These are phyloP conservation scores for Tilletia walkeri DNA, from an alignment of 1,284 basidiomycete species.

Conservation along the genomic window DNA sequence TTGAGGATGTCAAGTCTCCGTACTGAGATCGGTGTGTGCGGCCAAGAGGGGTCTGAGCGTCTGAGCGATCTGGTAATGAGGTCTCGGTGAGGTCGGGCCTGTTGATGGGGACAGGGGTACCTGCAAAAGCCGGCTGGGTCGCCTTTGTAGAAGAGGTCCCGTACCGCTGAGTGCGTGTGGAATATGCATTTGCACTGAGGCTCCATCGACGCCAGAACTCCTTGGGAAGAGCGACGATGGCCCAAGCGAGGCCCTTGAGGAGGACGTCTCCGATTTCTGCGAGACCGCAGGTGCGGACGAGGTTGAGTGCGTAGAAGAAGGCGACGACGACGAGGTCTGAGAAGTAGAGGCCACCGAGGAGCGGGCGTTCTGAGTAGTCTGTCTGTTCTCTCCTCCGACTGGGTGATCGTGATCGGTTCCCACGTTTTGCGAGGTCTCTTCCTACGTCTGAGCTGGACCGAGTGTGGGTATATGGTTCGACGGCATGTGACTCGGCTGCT, in stretches of 20 bases:
- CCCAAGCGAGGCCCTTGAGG: conserved; percentile 31
- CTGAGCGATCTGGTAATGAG: no score
- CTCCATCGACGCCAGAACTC: conserved; percentile 12
- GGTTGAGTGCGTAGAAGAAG: conserved; percentile 44
- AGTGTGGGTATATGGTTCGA: no score
- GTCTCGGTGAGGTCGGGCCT: no score
- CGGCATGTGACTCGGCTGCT: not conserved
- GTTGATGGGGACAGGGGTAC: no score
- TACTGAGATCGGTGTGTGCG: no score
- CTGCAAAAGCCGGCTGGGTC: no score
- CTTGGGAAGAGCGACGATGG: not conserved
- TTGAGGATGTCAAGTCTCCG: no score
- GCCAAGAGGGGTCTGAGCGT: no score
- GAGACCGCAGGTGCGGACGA: conserved; percentile 43
- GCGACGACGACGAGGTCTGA: conserved; percentile 49
- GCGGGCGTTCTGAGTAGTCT: conserved; percentile 19
- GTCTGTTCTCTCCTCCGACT: not conserved
- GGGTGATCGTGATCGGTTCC: not conserved
- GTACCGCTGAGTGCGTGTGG: no score
- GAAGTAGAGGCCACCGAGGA: conserved; percentile 50
- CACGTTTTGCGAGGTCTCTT: not conserved
- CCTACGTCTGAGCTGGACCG: not conserved
- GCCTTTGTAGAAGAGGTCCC: no score
- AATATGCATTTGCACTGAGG: not conserved
- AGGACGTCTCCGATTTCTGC: conserved; percentile 49